A percentile compares a stretch with the other conserved stretches of the same genome.
Conservation (phyloP, 2,329 filamentous ascomycete species). For the Rhynchosporium graminicola region DNA sequence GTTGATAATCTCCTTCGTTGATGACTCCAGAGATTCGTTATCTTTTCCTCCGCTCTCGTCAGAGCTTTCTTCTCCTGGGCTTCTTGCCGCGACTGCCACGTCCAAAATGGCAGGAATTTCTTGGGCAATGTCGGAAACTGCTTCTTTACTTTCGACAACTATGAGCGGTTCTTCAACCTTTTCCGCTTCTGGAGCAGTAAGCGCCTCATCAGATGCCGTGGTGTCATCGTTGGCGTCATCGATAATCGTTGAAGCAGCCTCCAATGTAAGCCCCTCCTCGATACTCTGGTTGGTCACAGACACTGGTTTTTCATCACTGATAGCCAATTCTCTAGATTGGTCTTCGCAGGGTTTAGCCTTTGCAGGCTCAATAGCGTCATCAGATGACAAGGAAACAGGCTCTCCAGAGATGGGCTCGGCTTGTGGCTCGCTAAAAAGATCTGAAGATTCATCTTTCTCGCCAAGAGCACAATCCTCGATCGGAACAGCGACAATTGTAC, state of each 20-base stretch:
- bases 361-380: slow-evolving; percentile 22
- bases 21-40: neutral
- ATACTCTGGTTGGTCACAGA: neutral
- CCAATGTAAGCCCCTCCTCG: neutral
- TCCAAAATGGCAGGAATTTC: neutral
- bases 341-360: neutral
- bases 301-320: neutral
- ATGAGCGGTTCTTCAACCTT: neutral
- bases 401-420: neutral
- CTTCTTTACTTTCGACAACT: neutral
- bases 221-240: neutral
- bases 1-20: no score
- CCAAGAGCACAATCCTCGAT: neutral
- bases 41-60: slow-evolving; percentile 14
- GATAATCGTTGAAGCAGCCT: neutral
- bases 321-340: neutral
- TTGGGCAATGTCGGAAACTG: neutral
- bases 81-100: neutral
- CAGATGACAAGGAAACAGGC: slow-evolving; percentile 15
- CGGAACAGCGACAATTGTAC: neutral
- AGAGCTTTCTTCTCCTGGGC: neutral
- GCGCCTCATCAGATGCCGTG: neutral
- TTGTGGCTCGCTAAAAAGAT: neutral
- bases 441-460: neutral
- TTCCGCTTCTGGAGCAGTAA: neutral